Conservation (phyloP, 345 rosid genomes). For the Luvunga scandens region DNA sequence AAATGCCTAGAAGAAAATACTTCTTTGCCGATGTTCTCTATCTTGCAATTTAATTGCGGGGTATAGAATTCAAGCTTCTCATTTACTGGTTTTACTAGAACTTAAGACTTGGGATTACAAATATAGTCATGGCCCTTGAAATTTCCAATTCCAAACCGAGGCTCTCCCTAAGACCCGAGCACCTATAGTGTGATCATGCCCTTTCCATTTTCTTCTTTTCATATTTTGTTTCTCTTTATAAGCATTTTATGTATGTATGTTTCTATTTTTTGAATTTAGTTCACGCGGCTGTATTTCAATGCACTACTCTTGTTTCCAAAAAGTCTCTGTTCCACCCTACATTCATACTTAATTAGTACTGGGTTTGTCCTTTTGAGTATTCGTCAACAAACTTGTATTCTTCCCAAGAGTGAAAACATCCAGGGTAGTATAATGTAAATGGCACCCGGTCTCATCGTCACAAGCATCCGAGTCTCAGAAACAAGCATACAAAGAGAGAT, state of each 20-base stretch:
- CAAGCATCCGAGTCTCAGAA: not conserved
- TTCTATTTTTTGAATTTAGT: not conserved
- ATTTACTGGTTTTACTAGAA: not conserved
- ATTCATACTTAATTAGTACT: not conserved
- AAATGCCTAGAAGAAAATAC: not conserved
- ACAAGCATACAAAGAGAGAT: not conserved
- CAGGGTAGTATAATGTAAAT: not conserved
- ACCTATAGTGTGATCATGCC: not conserved
- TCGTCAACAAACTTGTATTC: not conserved
- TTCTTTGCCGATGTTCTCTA: not conserved
- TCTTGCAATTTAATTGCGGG: not conserved
- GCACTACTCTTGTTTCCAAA: not conserved
- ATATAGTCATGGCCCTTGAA: not conserved
- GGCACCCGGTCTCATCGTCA: not conserved
- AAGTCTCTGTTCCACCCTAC: not conserved
- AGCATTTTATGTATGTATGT: not conserved
- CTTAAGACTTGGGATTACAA: not conserved
- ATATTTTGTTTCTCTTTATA: not conserved
- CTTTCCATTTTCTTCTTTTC: no score
- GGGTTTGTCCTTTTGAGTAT: not conserved
- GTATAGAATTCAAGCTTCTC: not conserved
- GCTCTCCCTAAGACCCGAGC: not conserved
- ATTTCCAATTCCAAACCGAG: not conserved
- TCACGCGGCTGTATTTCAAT: not conserved
- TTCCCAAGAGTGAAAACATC: not conserved